A percentile compares a stretch with the other conserved stretches of the same genome.
phyloP scores from a whole-genome alignment of 805 yeast genomes.

The Myxozyma neotropica region DNA sequence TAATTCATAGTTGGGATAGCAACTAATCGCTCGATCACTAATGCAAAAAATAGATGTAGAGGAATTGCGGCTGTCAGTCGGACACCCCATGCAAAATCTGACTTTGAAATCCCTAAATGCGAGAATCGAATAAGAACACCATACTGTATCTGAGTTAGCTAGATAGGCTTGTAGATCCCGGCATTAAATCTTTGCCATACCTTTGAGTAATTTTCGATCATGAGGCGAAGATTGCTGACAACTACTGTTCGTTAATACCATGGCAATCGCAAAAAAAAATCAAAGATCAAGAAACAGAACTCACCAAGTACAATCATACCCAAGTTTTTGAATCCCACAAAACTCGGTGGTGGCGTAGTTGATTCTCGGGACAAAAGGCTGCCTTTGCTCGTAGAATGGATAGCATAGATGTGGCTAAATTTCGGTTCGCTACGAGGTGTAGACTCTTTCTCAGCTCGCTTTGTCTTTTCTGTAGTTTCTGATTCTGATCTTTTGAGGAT shows the following conservation, averaged over 20 bases:
- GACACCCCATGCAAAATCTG: slow-evolving; percentile 40
- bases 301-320: slow-evolving; percentile 44
- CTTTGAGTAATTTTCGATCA: slow-evolving; percentile 44
- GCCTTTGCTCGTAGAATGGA: slow-evolving; percentile 20
- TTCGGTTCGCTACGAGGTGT: slow-evolving; percentile 2
- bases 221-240: slow-evolving; percentile 46
- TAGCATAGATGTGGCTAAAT: slow-evolving; percentile 29
- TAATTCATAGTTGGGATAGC: slow-evolving; percentile 34
- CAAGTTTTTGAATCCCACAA: slow-evolving; percentile 47
- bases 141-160: slow-evolving; percentile 27
- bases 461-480: not conserved
- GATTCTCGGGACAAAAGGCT: slow-evolving; percentile 33
- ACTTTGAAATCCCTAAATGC: slow-evolving; percentile 40
- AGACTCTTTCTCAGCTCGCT: not conserved
- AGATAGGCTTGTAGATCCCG: not conserved
- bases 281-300: not conserved
- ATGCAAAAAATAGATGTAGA: slow-evolving; percentile 45
- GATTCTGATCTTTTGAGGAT: not conserved
- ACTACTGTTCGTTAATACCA: slow-evolving; percentile 19
- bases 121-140: slow-evolving; percentile 44
- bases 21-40: slow-evolving; percentile 43
- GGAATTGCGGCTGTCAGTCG: slow-evolving; percentile 41
- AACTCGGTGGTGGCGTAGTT: slow-evolving; percentile 36
- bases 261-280: not conserved
- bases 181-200: not conserved